Evolutionary conservation across 2,329 filamentous ascomycete genomes (phyloP), one percentile per base, ranked within the genome.

Genomic region (Mycosphaerella arachidis): DNA sequence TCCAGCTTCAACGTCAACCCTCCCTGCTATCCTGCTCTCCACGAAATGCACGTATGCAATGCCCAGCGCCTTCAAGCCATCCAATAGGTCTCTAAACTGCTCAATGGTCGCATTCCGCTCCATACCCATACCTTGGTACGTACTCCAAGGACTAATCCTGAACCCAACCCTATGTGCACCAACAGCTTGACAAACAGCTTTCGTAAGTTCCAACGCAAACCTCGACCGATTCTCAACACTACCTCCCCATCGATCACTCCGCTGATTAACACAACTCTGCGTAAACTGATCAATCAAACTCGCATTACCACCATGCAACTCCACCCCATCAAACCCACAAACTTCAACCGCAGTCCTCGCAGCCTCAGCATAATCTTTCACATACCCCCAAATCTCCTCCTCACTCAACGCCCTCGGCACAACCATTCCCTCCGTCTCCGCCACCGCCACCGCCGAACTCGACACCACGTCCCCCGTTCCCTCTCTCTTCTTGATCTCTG

Each of bases 271-370:
- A 4, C 73, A 78, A 59, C 82, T 79, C 63, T 84, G 86, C 13
- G 88, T 75, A 71, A 91, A 91, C 65, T 87, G 81, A 58, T 82
- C 81, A 8, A 88, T 71, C 1, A 91, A 77, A 68, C 90, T 91
- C 13, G 70, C 70, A 55, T 72, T 74, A 4, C 69, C 74, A 35
- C 71, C 78, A 63, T 80, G 77, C 12, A 81, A 72, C 61, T 80
- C 87, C 16, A 90, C 80, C 4, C 84, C 83, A 67, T 89, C 87
- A 63, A 86, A 83, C 0, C 83, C 83, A 3, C 81, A 83, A 12
- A 60, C 61, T 48, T 76, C 72, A 7, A 81, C 68, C 1, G 78
- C 76, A 48, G 76, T 76, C 66, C 76, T 76, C 0, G 81, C 79
- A 4, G 76, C 78, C 24, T 71, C 66, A 13, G 74, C 77, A 56